Percentiles rank a stretch among this genome's conserved stretches.
Conservation (phyloP, 2,329 filamentous ascomycete genomes). For the Xylariaceae sp. region DNA sequence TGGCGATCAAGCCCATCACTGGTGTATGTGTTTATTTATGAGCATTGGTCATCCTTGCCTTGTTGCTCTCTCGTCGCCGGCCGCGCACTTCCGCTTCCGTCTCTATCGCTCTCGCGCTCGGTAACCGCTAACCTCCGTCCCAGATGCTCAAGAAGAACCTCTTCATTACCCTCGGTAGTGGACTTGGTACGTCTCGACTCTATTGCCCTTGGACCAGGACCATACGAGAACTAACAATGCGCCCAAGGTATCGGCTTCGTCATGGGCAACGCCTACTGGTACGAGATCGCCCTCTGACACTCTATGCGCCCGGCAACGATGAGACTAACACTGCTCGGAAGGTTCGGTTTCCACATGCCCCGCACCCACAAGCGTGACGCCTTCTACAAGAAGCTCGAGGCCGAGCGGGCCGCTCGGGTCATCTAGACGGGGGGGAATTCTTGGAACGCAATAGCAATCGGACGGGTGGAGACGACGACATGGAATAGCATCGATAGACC, state of each 20-base stretch:
- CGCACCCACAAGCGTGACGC: constrained; percentile 54
- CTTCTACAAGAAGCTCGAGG: constrained; percentile 55
- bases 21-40: constrained; percentile 46
- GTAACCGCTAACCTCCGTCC: constrained; percentile 27
- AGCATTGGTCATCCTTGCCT: constrained; percentile 30
- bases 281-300: constrained; percentile 30
- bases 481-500: constrained; percentile 17
- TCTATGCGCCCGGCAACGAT: not conserved
- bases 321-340: constrained; percentile 28
- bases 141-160: constrained; percentile 58
- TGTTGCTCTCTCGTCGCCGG: not conserved
- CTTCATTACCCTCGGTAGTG: constrained; percentile 51
- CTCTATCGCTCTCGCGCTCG: not conserved
- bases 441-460: not conserved
- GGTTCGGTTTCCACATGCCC: constrained; percentile 60
- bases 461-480: not conserved
- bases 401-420: constrained; percentile 43
- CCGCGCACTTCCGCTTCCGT: not conserved
- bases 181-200: constrained; percentile 44
- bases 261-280: constrained; percentile 56
- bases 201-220: no score
- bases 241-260: constrained; percentile 46
- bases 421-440: constrained; percentile 14
- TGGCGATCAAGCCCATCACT: constrained; percentile 54
- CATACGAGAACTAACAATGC: constrained; percentile 32